Conservation (phyloP, 352 stramenopile species). For the Phytopythium vexans region DNA sequence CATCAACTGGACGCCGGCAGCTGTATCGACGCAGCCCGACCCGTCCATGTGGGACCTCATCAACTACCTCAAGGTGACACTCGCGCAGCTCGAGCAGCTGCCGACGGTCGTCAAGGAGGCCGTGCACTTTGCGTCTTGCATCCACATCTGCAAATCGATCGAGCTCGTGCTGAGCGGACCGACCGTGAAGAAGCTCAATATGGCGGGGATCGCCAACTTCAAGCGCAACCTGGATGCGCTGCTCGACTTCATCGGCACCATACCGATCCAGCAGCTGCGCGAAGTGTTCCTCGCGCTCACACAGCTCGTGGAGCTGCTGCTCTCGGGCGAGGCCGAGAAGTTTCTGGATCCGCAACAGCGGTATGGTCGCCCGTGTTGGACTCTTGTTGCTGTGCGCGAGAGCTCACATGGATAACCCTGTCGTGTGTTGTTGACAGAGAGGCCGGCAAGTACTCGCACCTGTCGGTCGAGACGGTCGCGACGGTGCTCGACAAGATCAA, state of each 20-base stretch:
- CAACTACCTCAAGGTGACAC: slow-evolving; percentile 83
- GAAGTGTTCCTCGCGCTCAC: slow-evolving; percentile 65
- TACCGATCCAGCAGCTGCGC: slow-evolving; percentile 54
- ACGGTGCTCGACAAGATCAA: slow-evolving; percentile 74
- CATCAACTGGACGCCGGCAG: slow-evolving; percentile 65
- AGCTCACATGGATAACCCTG: background rate
- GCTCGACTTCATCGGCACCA: slow-evolving; percentile 55
- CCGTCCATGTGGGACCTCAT: slow-evolving; percentile 82
- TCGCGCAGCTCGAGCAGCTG: slow-evolving; percentile 57
- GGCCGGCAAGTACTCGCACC: slow-evolving; percentile 57
- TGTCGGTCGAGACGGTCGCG: slow-evolving; percentile 63
- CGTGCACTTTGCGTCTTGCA: slow-evolving; percentile 75
- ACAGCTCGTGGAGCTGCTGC: slow-evolving; percentile 65
- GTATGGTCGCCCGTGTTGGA: slow-evolving; percentile 13
- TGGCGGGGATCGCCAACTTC: slow-evolving; percentile 69
- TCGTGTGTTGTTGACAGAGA: slow-evolving; percentile 24
- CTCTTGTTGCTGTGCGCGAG: background rate
- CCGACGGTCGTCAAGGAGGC: slow-evolving; percentile 56
- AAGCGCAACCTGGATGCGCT: slow-evolving; percentile 75
- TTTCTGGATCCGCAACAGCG: slow-evolving; percentile 63
- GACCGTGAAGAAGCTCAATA: slow-evolving; percentile 65
- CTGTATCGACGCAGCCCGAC: slow-evolving; percentile 58
- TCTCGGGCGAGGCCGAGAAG: slow-evolving; percentile 53
- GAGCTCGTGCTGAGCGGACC: slow-evolving; percentile 63
- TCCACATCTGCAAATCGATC: slow-evolving; percentile 73